These are phyloP conservation scores for Pharus latifolius DNA, from an alignment of 176 grass and related monocot genomes.

Conservation along the genomic window DNA sequence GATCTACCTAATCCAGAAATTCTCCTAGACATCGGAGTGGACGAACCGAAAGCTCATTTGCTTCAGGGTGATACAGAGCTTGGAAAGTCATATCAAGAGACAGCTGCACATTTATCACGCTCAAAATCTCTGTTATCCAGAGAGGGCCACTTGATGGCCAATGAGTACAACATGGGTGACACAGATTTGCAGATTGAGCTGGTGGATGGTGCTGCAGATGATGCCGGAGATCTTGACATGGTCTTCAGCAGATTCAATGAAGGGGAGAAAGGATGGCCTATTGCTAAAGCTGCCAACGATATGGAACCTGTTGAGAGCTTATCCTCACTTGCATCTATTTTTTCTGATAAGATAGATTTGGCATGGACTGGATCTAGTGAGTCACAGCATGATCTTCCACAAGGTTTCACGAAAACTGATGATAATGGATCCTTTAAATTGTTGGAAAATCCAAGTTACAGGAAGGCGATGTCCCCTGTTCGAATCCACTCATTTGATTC, in stretches of 20 bases:
- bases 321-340: constrained; percentile 53
- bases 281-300: constrained; percentile 8
- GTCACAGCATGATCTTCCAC: constrained; percentile 31
- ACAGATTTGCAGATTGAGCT: constrained; percentile 31
- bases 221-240: constrained; percentile 37
- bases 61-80: constrained; percentile 13
- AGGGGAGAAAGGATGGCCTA: not conserved
- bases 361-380: constrained; percentile 79
- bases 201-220: constrained; percentile 20
- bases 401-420: constrained; percentile 32
- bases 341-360: constrained; percentile 89
- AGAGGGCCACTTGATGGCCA: constrained; percentile 27
- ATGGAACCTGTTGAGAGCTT: constrained; percentile 35
- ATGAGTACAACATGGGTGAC: constrained; percentile 27
- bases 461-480: constrained; percentile 43
- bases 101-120: not conserved
- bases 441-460: constrained; percentile 16
- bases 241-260: constrained; percentile 24
- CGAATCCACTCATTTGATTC: constrained; percentile 84
- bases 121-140: constrained; percentile 44
- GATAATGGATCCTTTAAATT: constrained; percentile 29
- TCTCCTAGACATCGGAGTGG: constrained; percentile 18
- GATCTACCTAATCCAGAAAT: constrained; percentile 23
- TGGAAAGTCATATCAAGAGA: constrained; percentile 6
- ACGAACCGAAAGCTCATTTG: constrained; percentile 33